phyloP scores from a whole-genome alignment of 805 yeast species.

The Schwanniomyces occidentalis region DNA sequence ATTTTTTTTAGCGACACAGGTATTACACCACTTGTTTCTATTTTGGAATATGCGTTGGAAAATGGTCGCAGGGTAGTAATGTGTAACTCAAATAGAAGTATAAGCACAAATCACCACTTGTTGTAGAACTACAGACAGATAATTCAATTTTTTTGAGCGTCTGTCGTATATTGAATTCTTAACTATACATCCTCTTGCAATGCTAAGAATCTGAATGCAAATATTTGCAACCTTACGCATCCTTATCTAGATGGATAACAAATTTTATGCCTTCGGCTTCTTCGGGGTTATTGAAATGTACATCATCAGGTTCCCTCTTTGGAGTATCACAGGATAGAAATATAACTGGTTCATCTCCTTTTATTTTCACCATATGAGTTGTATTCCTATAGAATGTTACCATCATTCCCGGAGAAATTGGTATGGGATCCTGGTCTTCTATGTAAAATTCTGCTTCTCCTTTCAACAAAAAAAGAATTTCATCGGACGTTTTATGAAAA shows the following conservation, averaged over 20 bases:
- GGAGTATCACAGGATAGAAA: slow-evolving; percentile 6
- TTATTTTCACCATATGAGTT: slow-evolving; percentile 2
- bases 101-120: too few relatives aligned
- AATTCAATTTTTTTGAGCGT: not conserved
- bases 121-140: not conserved
- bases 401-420: slow-evolving; percentile 2
- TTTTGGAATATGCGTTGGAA: slow-evolving; percentile 41
- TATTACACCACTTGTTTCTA: slow-evolving; percentile 61
- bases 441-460: slow-evolving; percentile 6
- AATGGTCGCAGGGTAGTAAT: slow-evolving; percentile 33
- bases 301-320: slow-evolving; percentile 5
- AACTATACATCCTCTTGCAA: too few relatives aligned
- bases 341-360: slow-evolving; percentile 3
- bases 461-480: slow-evolving; percentile 1
- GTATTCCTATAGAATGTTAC: slow-evolving; percentile 6
- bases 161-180: too few relatives aligned
- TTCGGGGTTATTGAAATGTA: not conserved
- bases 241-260: slow-evolving; percentile 4
- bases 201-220: too few relatives aligned
- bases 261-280: slow-evolving; percentile 5
- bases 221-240: too few relatives aligned
- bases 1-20: slow-evolving; percentile 67
- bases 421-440: slow-evolving; percentile 1
- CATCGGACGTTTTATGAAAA: slow-evolving; percentile 4
- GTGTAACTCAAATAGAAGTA: slow-evolving; percentile 33